Evolutionary conservation across 2,329 filamentous ascomycete genomes (phyloP).

Genomic region (Sporothrix mexicana): DNA sequence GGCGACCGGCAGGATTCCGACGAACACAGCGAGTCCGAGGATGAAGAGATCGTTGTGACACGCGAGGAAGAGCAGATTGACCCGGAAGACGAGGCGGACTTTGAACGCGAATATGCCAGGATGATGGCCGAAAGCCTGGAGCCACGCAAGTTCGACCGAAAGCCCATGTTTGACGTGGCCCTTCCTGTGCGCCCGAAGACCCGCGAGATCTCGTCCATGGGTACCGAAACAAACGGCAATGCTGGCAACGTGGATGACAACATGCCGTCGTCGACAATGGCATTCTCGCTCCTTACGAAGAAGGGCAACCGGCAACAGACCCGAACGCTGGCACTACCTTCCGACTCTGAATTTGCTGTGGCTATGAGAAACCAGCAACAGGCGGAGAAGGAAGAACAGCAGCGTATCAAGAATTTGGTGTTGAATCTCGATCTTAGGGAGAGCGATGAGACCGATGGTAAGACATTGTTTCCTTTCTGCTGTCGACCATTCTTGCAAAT

Average conservation of each 20-base stretch:
- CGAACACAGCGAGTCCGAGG: constrained; percentile 70
- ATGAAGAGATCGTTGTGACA: constrained; percentile 90
- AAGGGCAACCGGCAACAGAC: constrained; percentile 97
- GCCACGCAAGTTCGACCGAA: constrained; percentile 93
- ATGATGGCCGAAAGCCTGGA: constrained; percentile 98
- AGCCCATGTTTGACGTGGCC: constrained; percentile 93
- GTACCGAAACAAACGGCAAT: neutral
- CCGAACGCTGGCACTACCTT: constrained; percentile 84
- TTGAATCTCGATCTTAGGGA: constrained; percentile 94
- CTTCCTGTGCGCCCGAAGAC: constrained; percentile 81
- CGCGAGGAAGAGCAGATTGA: constrained; percentile 89
- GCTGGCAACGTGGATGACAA: constrained; percentile 22
- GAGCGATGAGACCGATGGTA: constrained; percentile 80
- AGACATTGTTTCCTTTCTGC: constrained; percentile 44
- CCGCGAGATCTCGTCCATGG: constrained; percentile 57
- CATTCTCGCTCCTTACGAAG: constrained; percentile 94
- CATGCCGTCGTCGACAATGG: constrained; percentile 72
- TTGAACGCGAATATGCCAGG: constrained; percentile 96
- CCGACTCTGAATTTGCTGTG: constrained; percentile 92
- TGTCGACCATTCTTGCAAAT: neutral
- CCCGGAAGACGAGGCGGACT: constrained; percentile 93
- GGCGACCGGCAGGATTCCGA: constrained; percentile 57
- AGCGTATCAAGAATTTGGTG: constrained; percentile 97
- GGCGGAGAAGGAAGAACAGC: constrained; percentile 93
- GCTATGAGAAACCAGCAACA: constrained; percentile 96